Evolutionary conservation across 139 green algal genomes (phyloP), one percentile per base, ranked within the genome.

Genomic region (Micractinium conductrix): DNA sequence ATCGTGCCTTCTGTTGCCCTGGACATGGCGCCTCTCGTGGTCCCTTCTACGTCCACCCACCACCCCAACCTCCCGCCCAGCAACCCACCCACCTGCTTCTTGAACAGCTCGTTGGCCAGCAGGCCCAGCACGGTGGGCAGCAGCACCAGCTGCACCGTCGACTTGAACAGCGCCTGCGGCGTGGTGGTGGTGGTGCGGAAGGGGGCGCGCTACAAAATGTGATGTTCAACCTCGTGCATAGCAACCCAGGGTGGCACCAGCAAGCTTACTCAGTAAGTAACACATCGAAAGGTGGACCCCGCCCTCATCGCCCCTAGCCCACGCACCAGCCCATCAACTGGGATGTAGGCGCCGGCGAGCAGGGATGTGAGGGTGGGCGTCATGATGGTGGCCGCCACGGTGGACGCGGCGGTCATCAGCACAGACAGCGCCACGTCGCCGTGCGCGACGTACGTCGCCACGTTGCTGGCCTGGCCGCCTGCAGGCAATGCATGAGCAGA

Each of bases 341-440:
- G 89, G n/a, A 98, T 92, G 42, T 96, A 84, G 7, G 91, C 88
- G 33, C 95, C 95, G 17, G 93, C 89, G 33, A 97, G 84, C 9
- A 91, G 9, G 50, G 93, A 93, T 45, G 91, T 94, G 40, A 98
- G 91, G 6, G 95, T 79, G 5, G 95, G 95, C 12, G 95, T 98
- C 93, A 98, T 96, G 44, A 96, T 58, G 71, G 96, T 93, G 74
- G 94, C 93, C 21, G 91, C 91, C 37, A 97, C 62, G 0, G 95
- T 98, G 50, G 91, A 92, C 1, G 88, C 91, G 37, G 94, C 95
- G 12, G 94, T 97, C 94, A 97, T 97, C 33, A 97, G 85, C 70
- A 97, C 94, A 17, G 94, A 97, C 60, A 98, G 86, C 26, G 95
- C 93, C 14, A 97, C 94, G 82, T 98, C 92, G n/a, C 94, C 95